phyloP scores from a whole-genome alignment of 257 asterid genomes.

The Datura wrightii region DNA sequence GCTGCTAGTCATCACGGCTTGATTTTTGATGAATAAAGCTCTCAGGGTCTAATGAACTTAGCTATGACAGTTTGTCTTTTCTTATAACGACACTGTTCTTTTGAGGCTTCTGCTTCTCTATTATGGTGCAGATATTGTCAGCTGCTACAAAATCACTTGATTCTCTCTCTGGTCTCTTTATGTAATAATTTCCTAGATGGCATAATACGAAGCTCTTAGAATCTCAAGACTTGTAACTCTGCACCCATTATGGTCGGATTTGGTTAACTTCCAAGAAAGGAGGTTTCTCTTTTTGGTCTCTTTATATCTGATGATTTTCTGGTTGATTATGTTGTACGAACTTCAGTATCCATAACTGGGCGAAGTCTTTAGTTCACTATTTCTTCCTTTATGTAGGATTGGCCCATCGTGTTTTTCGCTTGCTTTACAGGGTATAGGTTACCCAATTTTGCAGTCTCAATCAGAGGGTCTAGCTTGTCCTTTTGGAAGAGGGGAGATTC shows the following conservation, averaged over 20 bases:
- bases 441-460: too few relatives aligned
- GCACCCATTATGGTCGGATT: background rate
- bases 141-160: too few relatives aligned
- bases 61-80: too few relatives aligned
- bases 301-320: background rate
- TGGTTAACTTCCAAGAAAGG: background rate
- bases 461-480: background rate
- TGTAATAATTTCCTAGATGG: too few relatives aligned
- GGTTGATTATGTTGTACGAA: conserved; percentile 1
- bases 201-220: background rate
- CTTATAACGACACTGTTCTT: too few relatives aligned
- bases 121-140: too few relatives aligned
- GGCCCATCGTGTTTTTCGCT: background rate
- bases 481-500: background rate
- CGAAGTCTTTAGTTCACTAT: background rate
- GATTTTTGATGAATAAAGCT: too few relatives aligned
- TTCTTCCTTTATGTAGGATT: background rate
- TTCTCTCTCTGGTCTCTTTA: too few relatives aligned
- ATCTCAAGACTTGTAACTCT: background rate
- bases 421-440: background rate
- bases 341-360: background rate
- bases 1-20: too few relatives aligned
- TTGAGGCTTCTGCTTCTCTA: too few relatives aligned
- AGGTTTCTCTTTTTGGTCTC: background rate
- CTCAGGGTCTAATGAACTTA: too few relatives aligned